These are phyloP conservation scores for Coniochaeta sp. DNA, from an alignment of 2,329 filamentous ascomycete genomes.

Conservation along the genomic window DNA sequence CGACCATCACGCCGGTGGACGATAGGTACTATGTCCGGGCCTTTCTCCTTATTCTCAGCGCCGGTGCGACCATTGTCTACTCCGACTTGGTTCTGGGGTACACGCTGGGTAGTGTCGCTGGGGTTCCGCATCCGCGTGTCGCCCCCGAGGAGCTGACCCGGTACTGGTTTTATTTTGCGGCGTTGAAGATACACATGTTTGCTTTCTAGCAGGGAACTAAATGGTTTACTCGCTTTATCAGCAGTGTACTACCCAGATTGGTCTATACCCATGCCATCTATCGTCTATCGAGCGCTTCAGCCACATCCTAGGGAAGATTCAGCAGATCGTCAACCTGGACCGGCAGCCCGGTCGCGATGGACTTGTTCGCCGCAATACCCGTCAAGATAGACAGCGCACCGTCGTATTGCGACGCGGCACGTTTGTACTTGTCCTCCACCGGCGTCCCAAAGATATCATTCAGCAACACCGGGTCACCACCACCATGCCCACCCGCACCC, in stretches of 20 bases:
- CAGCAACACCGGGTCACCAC: slow-evolving; percentile 50
- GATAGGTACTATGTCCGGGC: background rate
- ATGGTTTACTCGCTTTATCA: no score
- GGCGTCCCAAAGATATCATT: slow-evolving; percentile 50
- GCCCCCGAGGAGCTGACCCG: background rate
- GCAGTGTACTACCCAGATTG: no score
- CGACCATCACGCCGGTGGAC: background rate
- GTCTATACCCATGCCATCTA: no score
- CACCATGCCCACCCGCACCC: slow-evolving; percentile 50
- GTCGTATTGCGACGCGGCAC: slow-evolving; percentile 52
- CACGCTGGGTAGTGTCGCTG: background rate
- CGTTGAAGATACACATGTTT: background rate
- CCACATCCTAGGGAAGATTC: slow-evolving; percentile 19
- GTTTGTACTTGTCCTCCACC: slow-evolving; percentile 42
- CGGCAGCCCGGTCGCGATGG: slow-evolving; percentile 48
- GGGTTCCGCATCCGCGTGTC: background rate
- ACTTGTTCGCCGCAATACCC: slow-evolving; percentile 52
- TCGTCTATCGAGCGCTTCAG: background rate
- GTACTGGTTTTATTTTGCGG: background rate
- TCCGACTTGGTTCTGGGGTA: background rate
- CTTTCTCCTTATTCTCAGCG: background rate
- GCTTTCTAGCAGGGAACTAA: background rate
- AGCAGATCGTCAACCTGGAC: slow-evolving; percentile 48
- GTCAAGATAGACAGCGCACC: slow-evolving; percentile 53
- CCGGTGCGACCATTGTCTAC: background rate